phyloP scores from a whole-genome alignment of 1,139 yeast genomes.

The Kluyveromyces sp. region DNA sequence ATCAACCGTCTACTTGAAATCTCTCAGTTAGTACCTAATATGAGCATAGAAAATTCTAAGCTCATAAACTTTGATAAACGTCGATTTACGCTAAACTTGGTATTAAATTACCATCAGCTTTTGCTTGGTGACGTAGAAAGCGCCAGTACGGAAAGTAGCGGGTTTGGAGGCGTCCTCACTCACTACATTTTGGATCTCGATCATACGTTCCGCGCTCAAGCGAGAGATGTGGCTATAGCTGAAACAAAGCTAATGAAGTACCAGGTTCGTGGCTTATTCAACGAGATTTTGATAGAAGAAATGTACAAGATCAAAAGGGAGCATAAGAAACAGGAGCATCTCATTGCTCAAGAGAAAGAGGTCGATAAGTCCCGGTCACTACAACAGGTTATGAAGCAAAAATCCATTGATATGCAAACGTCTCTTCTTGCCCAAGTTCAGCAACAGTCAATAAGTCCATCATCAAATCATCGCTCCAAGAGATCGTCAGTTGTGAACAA shows the following conservation, averaged over 20 bases:
- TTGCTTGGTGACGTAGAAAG: slow-evolving; percentile 18
- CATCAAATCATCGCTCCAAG: slow-evolving; percentile 10
- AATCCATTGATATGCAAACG: slow-evolving; percentile 13
- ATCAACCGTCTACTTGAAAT: slow-evolving; percentile 55
- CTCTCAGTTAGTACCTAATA: slow-evolving; percentile 61
- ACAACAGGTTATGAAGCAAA: slow-evolving; percentile 16
- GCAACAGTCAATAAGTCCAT: slow-evolving; percentile 4
- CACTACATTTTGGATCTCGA: slow-evolving; percentile 18
- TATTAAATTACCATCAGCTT: slow-evolving; percentile 45
- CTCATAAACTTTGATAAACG: slow-evolving; percentile 64
- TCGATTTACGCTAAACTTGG: slow-evolving; percentile 52
- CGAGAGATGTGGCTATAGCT: slow-evolving; percentile 37
- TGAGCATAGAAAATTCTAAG: slow-evolving; percentile 50
- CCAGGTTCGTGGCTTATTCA: slow-evolving; percentile 38
- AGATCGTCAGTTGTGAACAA: slow-evolving; percentile 23
- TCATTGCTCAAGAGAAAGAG: slow-evolving; percentile 37
- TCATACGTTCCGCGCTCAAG: slow-evolving; percentile 18
- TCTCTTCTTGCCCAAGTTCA: slow-evolving; percentile 12
- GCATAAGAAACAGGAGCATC: slow-evolving; percentile 37
- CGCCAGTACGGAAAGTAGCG: slow-evolving; percentile 16
- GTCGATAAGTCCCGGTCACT: slow-evolving; percentile 14
- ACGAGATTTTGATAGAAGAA: slow-evolving; percentile 41
- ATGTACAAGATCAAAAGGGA: slow-evolving; percentile 48
- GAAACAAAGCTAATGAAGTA: slow-evolving; percentile 37
- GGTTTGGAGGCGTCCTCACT: slow-evolving; percentile 23